A percentile compares a stretch with the other conserved stretches of the same genome.
Conservation (phyloP, 2,329 filamentous ascomycete species). For the Parafenestella ontariensis region DNA sequence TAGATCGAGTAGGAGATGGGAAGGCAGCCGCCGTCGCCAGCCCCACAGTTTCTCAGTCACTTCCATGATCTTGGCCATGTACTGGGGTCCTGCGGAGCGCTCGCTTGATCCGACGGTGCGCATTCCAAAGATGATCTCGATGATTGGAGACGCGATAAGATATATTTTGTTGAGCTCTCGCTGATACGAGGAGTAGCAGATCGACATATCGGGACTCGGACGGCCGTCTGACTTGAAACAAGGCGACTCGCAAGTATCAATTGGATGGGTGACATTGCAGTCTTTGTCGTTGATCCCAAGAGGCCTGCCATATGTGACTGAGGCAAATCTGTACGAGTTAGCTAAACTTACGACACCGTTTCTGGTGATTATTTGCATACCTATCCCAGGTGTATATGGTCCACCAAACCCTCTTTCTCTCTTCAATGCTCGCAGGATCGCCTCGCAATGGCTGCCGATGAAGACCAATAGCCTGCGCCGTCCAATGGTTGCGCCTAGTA, state of each 20-base stretch:
- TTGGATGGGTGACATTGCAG: constrained; percentile 47
- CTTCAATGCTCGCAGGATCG: constrained; percentile 37
- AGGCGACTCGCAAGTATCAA: constrained; percentile 42
- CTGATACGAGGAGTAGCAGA: constrained; percentile 24
- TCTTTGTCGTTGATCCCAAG: constrained; percentile 54
- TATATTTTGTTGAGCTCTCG: constrained; percentile 40
- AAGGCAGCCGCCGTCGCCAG: constrained; percentile 34
- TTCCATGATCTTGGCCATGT: constrained; percentile 23
- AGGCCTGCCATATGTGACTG: constrained; percentile 52
- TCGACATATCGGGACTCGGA: neutral
- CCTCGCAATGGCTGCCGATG: constrained; percentile 39
- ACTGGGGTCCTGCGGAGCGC: constrained; percentile 7
- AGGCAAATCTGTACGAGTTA: constrained; percentile 41
- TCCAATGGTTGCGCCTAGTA: constrained; percentile 50
- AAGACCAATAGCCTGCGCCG: constrained; percentile 45
- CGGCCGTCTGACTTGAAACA: constrained; percentile 21
- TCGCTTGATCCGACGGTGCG: constrained; percentile 11
- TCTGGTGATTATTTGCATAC: constrained; percentile 1
- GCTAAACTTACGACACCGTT: neutral
- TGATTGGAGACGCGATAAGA: constrained; percentile 37
- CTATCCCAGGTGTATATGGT: constrained; percentile 54
- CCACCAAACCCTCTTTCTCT: constrained; percentile 53
- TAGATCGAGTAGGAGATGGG: constrained; percentile 27
- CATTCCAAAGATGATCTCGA: constrained; percentile 37
- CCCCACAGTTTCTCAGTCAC: constrained; percentile 26